phyloP scores from a whole-genome alignment of 176 grass and related monocot species.

The Eleusine coracana region DNA sequence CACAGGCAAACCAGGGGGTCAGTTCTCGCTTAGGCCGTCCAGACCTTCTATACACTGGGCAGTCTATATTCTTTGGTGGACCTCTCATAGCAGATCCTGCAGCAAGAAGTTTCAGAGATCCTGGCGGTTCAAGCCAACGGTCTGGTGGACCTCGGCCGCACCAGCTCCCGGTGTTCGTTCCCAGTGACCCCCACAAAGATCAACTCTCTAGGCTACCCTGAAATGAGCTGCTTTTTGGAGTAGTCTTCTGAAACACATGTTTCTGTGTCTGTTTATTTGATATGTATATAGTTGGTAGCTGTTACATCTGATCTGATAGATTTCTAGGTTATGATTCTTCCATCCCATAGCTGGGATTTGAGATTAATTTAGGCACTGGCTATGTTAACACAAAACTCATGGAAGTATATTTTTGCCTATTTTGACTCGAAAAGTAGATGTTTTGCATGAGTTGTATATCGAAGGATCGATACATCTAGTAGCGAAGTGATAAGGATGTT shows the following conservation, averaged over 20 bases:
- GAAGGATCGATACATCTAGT: neutral
- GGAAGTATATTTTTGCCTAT: neutral
- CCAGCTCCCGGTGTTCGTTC: conserved; percentile 79
- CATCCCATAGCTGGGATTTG: neutral
- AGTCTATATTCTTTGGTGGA: conserved; percentile 93
- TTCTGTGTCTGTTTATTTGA: neutral
- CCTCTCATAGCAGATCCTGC: conserved; percentile 57
- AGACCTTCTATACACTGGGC: conserved; percentile 74
- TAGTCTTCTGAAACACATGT: conserved; percentile 15
- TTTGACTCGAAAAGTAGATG: neutral
- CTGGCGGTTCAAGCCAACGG: conserved; percentile 56
- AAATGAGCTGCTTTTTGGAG: conserved; percentile 32
- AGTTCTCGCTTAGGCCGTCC: conserved; percentile 49
- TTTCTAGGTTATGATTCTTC: conserved; percentile 12
- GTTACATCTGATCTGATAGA: conserved; percentile 41
- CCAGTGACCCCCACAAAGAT: conserved; percentile 68
- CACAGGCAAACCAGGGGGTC: conserved; percentile 41
- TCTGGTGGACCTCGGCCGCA: conserved; percentile 46
- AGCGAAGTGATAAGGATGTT: conserved; percentile 20
- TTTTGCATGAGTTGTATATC: conserved; percentile 3
- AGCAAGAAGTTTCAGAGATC: conserved; percentile 70
- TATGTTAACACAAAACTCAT: conserved; percentile 4
- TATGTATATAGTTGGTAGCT: conserved; percentile 51
- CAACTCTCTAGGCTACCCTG: conserved; percentile 57
- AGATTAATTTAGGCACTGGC: conserved; percentile 33